These are phyloP conservation scores for Colletotrichum siamense DNA, from an alignment of 2,329 filamentous ascomycete genomes.

Conservation along the genomic window DNA sequence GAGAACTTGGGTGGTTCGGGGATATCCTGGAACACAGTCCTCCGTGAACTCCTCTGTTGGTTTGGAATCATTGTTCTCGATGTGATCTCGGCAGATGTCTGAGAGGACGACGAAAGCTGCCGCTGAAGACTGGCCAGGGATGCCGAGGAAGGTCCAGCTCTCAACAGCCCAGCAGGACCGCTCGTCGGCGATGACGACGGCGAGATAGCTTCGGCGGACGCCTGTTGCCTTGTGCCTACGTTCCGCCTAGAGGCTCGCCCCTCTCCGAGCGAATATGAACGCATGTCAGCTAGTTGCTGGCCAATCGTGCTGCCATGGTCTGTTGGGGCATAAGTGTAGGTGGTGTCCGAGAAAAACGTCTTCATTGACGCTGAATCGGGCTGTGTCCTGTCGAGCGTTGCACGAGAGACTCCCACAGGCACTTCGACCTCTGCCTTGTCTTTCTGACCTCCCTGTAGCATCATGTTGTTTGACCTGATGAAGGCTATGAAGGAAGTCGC, in stretches of 20 bases:
- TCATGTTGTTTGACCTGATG: conserved; percentile 17
- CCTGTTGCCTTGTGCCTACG: neutral
- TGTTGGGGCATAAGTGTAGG: neutral
- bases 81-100: conserved; percentile 27
- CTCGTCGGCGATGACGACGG: conserved; percentile 27
- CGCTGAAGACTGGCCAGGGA: neutral
- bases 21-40: conserved; percentile 42
- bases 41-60: conserved; percentile 46
- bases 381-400: neutral
- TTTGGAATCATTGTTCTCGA: conserved; percentile 50
- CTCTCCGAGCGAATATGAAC: neutral
- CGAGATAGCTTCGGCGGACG: neutral
- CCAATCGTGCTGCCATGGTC: neutral
- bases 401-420: neutral
- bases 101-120: neutral
- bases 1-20: conserved; percentile 52
- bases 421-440: neutral
- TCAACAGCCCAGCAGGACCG: conserved; percentile 21
- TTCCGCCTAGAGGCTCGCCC: neutral
- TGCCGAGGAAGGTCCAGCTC: conserved; percentile 26
- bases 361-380: neutral
- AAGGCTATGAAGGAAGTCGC: conserved; percentile 58
- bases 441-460: neutral
- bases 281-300: neutral
- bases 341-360: conserved; percentile 9